Evolutionary conservation across 2,329 filamentous ascomycete species (phyloP).

Genomic region (Talaromyces verruculosus): DNA sequence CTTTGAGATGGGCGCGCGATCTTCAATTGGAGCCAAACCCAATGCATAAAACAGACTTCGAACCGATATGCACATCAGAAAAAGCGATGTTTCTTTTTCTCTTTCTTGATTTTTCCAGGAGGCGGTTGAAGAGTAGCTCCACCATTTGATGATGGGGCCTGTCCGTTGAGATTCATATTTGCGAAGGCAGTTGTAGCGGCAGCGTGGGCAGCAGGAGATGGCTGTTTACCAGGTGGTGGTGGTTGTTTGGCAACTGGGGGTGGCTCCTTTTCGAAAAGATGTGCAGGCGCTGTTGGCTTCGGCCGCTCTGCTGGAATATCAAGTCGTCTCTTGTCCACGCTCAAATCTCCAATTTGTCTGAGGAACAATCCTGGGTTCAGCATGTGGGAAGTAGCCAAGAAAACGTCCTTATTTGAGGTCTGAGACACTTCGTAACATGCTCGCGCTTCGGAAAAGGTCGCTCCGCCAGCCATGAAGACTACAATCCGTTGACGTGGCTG

Average conservation of each 20-base stretch:
- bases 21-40: slow-evolving; percentile 55
- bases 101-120: slow-evolving; percentile 52
- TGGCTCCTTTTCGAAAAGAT: slow-evolving; percentile 75
- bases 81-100: slow-evolving; percentile 60
- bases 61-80: slow-evolving; percentile 37
- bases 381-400: slow-evolving; percentile 90
- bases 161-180: slow-evolving; percentile 39
- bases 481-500: slow-evolving; percentile 90
- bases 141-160: slow-evolving; percentile 23
- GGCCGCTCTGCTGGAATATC: slow-evolving; percentile 80
- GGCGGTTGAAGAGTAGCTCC: slow-evolving; percentile 24
- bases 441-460: slow-evolving; percentile 86
- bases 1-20: slow-evolving; percentile 45
- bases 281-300: slow-evolving; percentile 76
- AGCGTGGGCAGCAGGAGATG: slow-evolving; percentile 10
- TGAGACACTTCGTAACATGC: slow-evolving; percentile 84
- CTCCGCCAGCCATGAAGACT: slow-evolving; percentile 92
- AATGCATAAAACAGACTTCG: neutral
- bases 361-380: slow-evolving; percentile 79
- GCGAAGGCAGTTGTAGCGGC: slow-evolving; percentile 36
- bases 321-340: slow-evolving; percentile 70
- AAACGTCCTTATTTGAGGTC: slow-evolving; percentile 73
- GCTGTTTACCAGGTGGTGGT: slow-evolving; percentile 27
- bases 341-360: slow-evolving; percentile 77
- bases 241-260: slow-evolving; percentile 36